These are phyloP conservation scores for Trametes sp. DNA, from an alignment of 1,284 basidiomycete species.

Conservation along the genomic window DNA sequence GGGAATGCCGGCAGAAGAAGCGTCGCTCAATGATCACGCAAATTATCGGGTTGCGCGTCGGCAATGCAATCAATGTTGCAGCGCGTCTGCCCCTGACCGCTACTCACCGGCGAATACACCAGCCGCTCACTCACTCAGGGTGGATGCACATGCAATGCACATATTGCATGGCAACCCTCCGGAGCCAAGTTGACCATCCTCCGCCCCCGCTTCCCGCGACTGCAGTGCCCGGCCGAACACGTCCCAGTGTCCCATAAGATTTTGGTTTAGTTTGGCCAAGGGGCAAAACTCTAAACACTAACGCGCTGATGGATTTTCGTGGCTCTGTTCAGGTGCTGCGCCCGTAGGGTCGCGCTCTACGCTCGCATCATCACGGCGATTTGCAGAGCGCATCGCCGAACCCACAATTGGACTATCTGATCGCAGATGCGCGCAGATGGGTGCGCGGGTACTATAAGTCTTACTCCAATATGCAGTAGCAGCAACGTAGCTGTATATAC, in stretches of 20 bases:
- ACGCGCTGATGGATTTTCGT: not conserved
- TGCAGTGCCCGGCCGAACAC: not conserved
- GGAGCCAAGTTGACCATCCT: not conserved
- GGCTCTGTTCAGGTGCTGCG: not conserved
- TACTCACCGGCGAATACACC: not conserved
- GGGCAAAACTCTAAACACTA: conserved; percentile 3
- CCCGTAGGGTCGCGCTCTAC: not conserved
- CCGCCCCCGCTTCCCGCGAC: not conserved
- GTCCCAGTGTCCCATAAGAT: not conserved
- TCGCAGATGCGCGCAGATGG: no score
- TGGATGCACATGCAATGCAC: no score
- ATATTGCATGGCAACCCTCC: no score
- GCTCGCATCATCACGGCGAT: not conserved
- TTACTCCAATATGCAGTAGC: no score
- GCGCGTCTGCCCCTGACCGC: not conserved
- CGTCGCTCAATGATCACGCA: not conserved
- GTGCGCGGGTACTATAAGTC: no score
- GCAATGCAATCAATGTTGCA: conserved; percentile 1
- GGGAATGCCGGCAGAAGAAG: not conserved
- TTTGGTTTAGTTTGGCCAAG: not conserved
- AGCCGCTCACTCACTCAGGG: no score
- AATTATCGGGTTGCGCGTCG: not conserved
- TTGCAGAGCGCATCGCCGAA: not conserved
- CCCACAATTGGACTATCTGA: not conserved
- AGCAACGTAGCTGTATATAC: no score